Evolutionary conservation across 2,329 filamentous ascomycete genomes (phyloP), one percentile per base, ranked within the genome.

Genomic region (Akanthomyces uredinophilus): DNA sequence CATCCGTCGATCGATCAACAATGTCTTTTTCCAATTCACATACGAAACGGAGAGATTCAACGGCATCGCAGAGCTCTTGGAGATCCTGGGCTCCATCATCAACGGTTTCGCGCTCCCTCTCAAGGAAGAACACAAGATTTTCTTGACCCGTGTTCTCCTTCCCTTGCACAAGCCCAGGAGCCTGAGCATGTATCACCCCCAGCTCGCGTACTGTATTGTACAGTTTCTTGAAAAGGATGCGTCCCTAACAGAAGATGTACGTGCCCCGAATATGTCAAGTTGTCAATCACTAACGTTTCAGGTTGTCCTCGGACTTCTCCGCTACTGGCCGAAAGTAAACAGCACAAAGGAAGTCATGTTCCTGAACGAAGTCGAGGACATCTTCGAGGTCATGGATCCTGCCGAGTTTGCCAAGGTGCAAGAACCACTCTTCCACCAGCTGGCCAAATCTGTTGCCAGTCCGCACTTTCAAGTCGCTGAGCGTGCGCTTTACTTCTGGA

Each of bases 301-400:
- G 90, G 92, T 98, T 65, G 95, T 99, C 54, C 86, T 98, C 67
- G 95, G 95, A 51, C 82, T 99, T 61, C 82, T 99, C 65, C 89
- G 95, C 68, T 99, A 97, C 76, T 99, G 95, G 95, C 95, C 95
- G 53, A 99, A 99, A 81, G 92, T 96, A 70, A 99, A 99, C 78
- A 98, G 95, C 77, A 99, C 95, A 59, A 99, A 99, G 77, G 95
- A 99, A 77, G 95, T 99, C 72, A 99, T 99, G 95, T 99, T 96
- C 78, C 81, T 99, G 69, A 99, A 99, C 70, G 95, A 99, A 76
- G 94, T 99, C 39, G 95, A 99, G 75, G 95, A 99, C 72, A 99
- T 99, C 66, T 99, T 99, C 73, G 95, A 99, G 77, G 95, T 99
- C 53, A 99, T 99, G 95, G 95, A 99, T 72, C 95, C 95, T 22